Evolutionary conservation across 768 basidiomycete species (phyloP).

Genomic region (Tulasnella sp.): DNA sequence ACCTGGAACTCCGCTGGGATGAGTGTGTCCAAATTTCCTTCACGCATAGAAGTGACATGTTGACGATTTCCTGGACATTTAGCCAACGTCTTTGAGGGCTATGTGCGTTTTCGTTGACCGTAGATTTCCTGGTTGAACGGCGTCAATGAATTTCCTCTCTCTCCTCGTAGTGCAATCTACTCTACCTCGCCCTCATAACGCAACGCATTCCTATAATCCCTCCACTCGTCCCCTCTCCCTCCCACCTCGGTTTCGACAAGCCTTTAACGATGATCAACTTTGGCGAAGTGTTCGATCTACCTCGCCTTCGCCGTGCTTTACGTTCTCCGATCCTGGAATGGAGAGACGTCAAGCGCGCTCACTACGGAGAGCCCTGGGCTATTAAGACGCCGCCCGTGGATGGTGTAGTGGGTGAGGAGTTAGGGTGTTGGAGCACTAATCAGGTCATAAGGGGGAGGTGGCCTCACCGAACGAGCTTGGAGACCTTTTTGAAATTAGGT

Average conservation of each 20-base stretch:
- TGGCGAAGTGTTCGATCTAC: conserved; percentile 63
- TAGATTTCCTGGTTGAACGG: too few relatives aligned
- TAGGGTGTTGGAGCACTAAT: conserved; percentile 35
- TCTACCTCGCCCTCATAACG: conserved; percentile 63
- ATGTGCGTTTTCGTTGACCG: not conserved
- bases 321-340: conserved; percentile 63
- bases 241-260: conserved; percentile 42
- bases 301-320: conserved; percentile 52
- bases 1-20: conserved; percentile 15
- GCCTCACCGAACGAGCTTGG: conserved; percentile 13
- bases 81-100: conserved; percentile 19
- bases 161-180: conserved; percentile 48
- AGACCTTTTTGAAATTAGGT: conserved; percentile 20
- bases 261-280: conserved; percentile 47
- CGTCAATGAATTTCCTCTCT: not conserved
- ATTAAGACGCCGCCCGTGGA: not conserved
- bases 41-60: not conserved
- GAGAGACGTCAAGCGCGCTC: conserved; percentile 60
- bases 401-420: conserved; percentile 4
- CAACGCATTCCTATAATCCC: conserved; percentile 60
- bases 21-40: not conserved
- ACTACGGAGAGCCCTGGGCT: conserved; percentile 29
- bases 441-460: not conserved
- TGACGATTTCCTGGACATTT: not conserved
- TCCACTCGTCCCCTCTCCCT: conserved; percentile 54